Evolutionary conservation across 2,329 filamentous ascomycete genomes (phyloP).

Genomic region (Cordyceps cicadae): DNA sequence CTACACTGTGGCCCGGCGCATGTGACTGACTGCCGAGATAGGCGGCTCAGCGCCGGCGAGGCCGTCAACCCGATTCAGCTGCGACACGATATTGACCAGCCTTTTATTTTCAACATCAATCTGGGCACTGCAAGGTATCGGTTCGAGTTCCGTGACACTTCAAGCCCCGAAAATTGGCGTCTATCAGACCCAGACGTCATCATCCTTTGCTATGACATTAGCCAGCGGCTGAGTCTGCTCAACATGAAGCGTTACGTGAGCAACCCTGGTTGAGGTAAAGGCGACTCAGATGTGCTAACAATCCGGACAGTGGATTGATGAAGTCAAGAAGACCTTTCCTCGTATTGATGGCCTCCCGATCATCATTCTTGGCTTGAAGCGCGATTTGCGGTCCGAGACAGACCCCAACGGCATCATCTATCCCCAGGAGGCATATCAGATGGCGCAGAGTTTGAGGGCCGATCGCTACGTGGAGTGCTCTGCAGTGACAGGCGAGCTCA

Average conservation of each 20-base stretch:
- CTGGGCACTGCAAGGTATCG: conserved; percentile 33
- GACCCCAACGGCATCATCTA: conserved; percentile 54
- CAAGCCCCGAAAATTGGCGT: conserved; percentile 50
- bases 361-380: conserved; percentile 51
- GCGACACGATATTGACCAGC: conserved; percentile 51
- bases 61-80: conserved; percentile 36
- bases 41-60: conserved; percentile 43
- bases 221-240: conserved; percentile 47
- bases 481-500: conserved; percentile 50
- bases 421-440: conserved; percentile 50
- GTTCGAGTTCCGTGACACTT: conserved; percentile 53
- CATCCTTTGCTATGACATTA: conserved; percentile 55
- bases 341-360: conserved; percentile 43
- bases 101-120: conserved; percentile 49
- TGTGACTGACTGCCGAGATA: conserved; percentile 20
- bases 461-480: conserved; percentile 60
- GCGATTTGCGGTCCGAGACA: conserved; percentile 48
- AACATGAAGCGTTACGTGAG: conserved; percentile 49
- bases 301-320: conserved; percentile 45
- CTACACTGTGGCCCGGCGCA: background rate
- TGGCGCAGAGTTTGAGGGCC: conserved; percentile 49
- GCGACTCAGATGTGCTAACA: background rate
- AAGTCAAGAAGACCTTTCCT: conserved; percentile 41
- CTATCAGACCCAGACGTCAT: conserved; percentile 50
- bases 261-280: conserved; percentile 11